phyloP scores from a whole-genome alignment of 176 grass and related monocot species.

The Aegilops speltoides region DNA sequence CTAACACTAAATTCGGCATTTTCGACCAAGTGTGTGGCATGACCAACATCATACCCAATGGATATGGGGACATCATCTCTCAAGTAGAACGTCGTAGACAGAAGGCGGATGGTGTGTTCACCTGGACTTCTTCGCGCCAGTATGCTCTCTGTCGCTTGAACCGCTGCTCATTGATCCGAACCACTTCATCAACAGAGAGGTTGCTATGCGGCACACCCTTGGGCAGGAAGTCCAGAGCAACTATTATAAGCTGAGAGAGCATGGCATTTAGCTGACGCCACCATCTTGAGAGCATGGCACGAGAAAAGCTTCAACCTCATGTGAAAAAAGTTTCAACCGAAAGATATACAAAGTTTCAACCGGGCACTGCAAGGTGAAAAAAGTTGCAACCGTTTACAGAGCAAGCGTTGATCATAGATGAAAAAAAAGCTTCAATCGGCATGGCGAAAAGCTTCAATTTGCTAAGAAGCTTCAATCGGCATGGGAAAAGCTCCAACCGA shows the following conservation, averaged over 20 bases:
- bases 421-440: too few relatives aligned
- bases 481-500: too few relatives aligned
- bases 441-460: too few relatives aligned
- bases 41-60: background rate
- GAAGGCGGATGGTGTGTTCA: background rate
- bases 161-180: background rate
- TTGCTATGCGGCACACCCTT: background rate
- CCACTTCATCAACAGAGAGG: background rate
- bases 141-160: background rate
- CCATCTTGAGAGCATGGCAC: too few relatives aligned
- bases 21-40: background rate
- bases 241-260: background rate
- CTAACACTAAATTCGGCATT: background rate
- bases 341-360: too few relatives aligned
- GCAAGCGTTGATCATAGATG: too few relatives aligned
- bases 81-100: background rate
- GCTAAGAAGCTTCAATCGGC: too few relatives aligned
- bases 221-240: background rate
- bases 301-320: too few relatives aligned
- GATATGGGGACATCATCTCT: background rate
- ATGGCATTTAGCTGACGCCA: background rate
- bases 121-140: background rate
- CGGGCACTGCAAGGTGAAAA: too few relatives aligned
- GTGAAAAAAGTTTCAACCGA: too few relatives aligned
- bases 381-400: too few relatives aligned